Conservation (phyloP, 108 stramenopile species). For the Stephanodiscus triporus region DNA sequence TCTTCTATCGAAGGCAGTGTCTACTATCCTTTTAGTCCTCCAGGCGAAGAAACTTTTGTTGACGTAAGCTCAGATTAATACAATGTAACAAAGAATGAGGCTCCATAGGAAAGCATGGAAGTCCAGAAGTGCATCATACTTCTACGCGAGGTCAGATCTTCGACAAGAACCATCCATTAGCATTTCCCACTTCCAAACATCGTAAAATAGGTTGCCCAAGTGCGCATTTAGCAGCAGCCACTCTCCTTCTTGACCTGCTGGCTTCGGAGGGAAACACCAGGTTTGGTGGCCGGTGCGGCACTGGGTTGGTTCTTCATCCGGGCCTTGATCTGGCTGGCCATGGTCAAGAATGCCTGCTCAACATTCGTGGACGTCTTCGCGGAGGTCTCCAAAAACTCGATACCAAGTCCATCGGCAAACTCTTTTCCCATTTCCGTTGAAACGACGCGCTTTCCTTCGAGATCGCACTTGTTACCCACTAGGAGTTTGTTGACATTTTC, state of each 20-base stretch:
- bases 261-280: conserved; percentile 76
- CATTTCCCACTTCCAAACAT: background rate
- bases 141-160: background rate
- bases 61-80: background rate
- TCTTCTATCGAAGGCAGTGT: too few species aligned
- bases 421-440: conserved; percentile 96
- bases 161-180: background rate
- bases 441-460: conserved; percentile 93
- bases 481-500: conserved; percentile 99
- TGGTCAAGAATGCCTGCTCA: conserved; percentile 98
- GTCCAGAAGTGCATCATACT: background rate
- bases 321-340: conserved; percentile 98
- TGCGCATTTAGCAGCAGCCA: conserved; percentile 79
- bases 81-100: background rate
- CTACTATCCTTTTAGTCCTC: background rate
- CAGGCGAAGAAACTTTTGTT: background rate
- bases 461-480: conserved; percentile 99
- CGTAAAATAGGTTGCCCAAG: conserved; percentile 1
- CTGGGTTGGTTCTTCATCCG: conserved; percentile 95
- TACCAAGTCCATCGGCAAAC: conserved; percentile 97
- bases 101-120: background rate
- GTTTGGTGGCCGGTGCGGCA: conserved; percentile 73
- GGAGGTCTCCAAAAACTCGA: conserved; percentile 98
- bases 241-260: conserved; percentile 81
- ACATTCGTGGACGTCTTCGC: conserved; percentile 99